phyloP scores from a whole-genome alignment of 2,329 filamentous ascomycete genomes.

The Neospermospora avenae region DNA sequence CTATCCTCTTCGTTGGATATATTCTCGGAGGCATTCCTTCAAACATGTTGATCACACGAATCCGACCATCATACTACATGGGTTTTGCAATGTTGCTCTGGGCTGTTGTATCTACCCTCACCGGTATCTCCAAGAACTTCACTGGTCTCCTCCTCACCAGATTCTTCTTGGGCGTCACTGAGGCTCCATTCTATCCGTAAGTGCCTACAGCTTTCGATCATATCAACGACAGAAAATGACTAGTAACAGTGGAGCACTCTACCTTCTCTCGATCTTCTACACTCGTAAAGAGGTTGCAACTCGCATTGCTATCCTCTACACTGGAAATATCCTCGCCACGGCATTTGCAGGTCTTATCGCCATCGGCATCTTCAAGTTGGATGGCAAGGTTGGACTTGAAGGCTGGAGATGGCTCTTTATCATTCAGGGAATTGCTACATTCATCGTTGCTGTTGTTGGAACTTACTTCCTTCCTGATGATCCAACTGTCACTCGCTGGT shows the following conservation, averaged over 20 bases:
- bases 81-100: slow-evolving; percentile 42
- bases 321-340: slow-evolving; percentile 37
- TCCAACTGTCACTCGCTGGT: slow-evolving; percentile 34
- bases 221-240: background rate
- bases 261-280: slow-evolving; percentile 47
- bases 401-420: slow-evolving; percentile 46
- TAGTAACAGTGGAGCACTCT: slow-evolving; percentile 38
- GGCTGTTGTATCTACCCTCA: slow-evolving; percentile 51
- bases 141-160: slow-evolving; percentile 40
- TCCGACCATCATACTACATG: slow-evolving; percentile 44
- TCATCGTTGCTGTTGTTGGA: slow-evolving; percentile 14
- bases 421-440: slow-evolving; percentile 32
- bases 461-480: slow-evolving; percentile 47
- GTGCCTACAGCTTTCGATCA: background rate
- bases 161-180: slow-evolving; percentile 22
- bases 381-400: slow-evolving; percentile 35
- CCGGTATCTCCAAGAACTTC: slow-evolving; percentile 39
- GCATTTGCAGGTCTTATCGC: slow-evolving; percentile 40
- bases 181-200: slow-evolving; percentile 40
- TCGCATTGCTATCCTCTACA: slow-evolving; percentile 39
- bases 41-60: slow-evolving; percentile 38
- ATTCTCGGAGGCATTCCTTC: slow-evolving; percentile 34
- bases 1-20: slow-evolving; percentile 33
- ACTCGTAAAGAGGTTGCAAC: slow-evolving; percentile 40
- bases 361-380: slow-evolving; percentile 37